phyloP scores from a whole-genome alignment of 1,284 basidiomycete species.

The Mycosarcoma mackinlayi region DNA sequence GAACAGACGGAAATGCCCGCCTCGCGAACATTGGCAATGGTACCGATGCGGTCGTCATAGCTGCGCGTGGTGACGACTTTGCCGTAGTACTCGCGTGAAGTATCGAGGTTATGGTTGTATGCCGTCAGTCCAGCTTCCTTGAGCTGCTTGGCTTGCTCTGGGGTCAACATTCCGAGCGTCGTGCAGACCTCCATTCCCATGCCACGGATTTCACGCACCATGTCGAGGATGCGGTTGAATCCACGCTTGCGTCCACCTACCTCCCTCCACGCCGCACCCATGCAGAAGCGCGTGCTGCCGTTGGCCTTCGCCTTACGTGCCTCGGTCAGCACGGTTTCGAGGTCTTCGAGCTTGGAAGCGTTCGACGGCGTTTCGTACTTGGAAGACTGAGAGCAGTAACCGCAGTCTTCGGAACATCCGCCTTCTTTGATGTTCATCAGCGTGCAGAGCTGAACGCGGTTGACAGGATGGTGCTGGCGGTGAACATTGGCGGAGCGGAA shows the following conservation, averaged over 20 bases:
- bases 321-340: constrained; percentile 83
- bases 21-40: constrained; percentile 87
- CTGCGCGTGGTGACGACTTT: constrained; percentile 92
- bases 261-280: constrained; percentile 99
- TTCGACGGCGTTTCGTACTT: constrained; percentile 88
- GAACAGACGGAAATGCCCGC: constrained; percentile 98
- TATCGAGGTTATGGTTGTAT: constrained; percentile 99
- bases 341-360: constrained; percentile 86
- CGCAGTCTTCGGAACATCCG: constrained; percentile 96
- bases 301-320: constrained; percentile 92
- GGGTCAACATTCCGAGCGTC: constrained; percentile 93
- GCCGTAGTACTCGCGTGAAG: constrained; percentile 95
- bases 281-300: constrained; percentile 96
- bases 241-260: constrained; percentile 91
- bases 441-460: constrained; percentile 93
- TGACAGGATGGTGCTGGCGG: constrained; percentile 85
- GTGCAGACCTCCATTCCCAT: constrained; percentile 83
- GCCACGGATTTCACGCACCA: constrained; percentile 78
- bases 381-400: constrained; percentile 97
- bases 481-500: constrained; percentile 75
- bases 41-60: constrained; percentile 91
- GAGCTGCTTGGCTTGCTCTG: constrained; percentile 84
- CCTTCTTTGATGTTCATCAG: constrained; percentile 96
- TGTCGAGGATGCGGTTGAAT: constrained; percentile 90
- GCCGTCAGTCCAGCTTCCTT: constrained; percentile 96